phyloP scores from a whole-genome alignment of 176 grass and related monocot genomes.

The Avena eriantha region DNA sequence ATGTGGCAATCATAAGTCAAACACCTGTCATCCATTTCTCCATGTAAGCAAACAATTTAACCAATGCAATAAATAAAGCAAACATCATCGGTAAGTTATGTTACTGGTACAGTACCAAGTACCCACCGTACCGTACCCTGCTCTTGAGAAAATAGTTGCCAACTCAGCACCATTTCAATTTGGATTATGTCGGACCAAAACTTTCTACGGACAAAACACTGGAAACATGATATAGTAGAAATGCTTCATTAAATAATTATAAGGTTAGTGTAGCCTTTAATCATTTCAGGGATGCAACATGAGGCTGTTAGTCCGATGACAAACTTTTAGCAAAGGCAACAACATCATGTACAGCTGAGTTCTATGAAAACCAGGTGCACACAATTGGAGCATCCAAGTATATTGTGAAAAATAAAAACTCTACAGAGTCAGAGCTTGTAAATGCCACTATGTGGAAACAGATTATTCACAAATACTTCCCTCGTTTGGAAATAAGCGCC shows the following conservation, averaged over 20 bases:
- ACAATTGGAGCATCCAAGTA: neutral
- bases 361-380: neutral
- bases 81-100: neutral
- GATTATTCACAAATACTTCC: neutral
- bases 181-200: neutral
- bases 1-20: no score
- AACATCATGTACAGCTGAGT: neutral
- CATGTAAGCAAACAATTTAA: constrained; percentile 2
- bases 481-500: no score
- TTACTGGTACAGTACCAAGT: constrained; percentile 4
- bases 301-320: constrained; percentile 11
- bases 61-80: constrained; percentile 5
- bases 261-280: constrained; percentile 25
- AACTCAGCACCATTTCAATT: constrained; percentile 20
- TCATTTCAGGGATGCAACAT: constrained; percentile 13
- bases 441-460: neutral
- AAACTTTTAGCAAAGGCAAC: constrained; percentile 5
- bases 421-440: neutral
- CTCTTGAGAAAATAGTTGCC: constrained; percentile 4
- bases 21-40: neutral
- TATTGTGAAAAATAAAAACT: neutral
- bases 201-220: neutral
- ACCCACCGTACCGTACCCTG: neutral
- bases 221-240: neutral
- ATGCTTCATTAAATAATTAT: constrained; percentile 8